Evolutionary conservation across 257 asterid genomes (phyloP).

Genomic region (Oldenlandia corymbosa): DNA sequence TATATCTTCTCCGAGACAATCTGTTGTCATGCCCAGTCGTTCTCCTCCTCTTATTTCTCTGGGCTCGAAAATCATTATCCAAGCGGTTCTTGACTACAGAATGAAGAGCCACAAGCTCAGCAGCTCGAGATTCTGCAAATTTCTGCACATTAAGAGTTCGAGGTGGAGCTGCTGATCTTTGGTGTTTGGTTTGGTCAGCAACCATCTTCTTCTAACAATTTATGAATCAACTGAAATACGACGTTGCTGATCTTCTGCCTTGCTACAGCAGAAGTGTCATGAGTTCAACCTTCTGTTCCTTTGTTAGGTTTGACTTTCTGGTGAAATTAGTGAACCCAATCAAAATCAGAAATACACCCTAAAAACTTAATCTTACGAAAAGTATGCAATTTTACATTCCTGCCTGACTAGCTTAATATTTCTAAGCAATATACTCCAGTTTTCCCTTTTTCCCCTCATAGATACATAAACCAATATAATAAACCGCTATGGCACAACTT

Average conservation of each 20-base stretch:
- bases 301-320: neutral
- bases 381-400: no score
- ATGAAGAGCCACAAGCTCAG: slow-evolving; percentile 69
- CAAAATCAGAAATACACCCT: neutral
- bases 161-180: slow-evolving; percentile 43
- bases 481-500: no score
- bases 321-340: neutral
- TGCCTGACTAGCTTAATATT: no score
- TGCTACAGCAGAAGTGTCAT: neutral
- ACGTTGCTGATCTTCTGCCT: neutral
- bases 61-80: slow-evolving; percentile 52
- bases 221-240: neutral
- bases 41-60: slow-evolving; percentile 75
- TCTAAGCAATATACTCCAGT: no score
- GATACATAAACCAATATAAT: no score
- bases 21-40: slow-evolving; percentile 71
- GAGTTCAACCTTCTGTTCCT: no score
- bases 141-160: slow-evolving; percentile 60
- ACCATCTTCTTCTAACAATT: slow-evolving; percentile 8
- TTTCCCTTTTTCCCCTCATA: no score
- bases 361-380: no score
- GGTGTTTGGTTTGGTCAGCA: slow-evolving; percentile 26
- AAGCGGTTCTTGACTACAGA: slow-evolving; percentile 51
- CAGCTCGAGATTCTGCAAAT: slow-evolving; percentile 71
- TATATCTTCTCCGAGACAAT: slow-evolving; percentile 33